Base-by-base conservation (phyloP, 2,329 filamentous ascomycete genomes). In the Cordyceps fumosorosea region DNA sequence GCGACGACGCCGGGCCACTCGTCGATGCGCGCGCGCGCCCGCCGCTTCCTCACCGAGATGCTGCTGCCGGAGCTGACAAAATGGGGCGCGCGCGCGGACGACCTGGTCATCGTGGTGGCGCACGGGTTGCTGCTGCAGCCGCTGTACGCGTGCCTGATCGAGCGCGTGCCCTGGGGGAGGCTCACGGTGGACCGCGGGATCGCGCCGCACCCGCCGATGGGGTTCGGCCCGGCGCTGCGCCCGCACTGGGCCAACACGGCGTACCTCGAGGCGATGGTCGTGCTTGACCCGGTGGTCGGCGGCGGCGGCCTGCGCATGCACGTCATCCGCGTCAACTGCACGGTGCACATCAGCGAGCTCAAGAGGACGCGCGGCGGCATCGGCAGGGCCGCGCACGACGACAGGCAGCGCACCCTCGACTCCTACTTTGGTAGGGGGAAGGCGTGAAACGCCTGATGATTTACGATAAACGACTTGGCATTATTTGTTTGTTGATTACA, bases 281-380 rank as follows among this genome's bases (percentile, higher is more conserved):
- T 67, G 2, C 7, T 26, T 8, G 52, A 62, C 7, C 24, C 32
- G 18, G 16, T 11, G 22, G 26, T n/a, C 18, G 40, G 12, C 37
- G 24, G 24, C 10, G 7, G 14, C 12, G 48, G 8, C 12, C 24
- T 42, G 32, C 26, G 48, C 16, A 64, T 82, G 60, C 69, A 65
- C 29, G 80, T 96, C 32, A 73, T 83, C 52, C 78, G 78, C 5
- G 80, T 91, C 65, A 93, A 96, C 71, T 84, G 83, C 64, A 81
- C 84, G 64, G 81, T 84, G 4, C 93, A 97, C 74, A 81, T 96
- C 2, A 75, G 78, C 51, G 85, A 87, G 32, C 77, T 96, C 63
- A 93, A 88, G 72, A 89, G 91, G 73, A 93, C 91, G 10, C 80
- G 88, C 26, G 90, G 91, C 34, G 92, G 92, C 3, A 89, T 96